A percentile compares a stretch with the other conserved stretches of the same genome.
These are phyloP conservation scores for Cladophialophora immunda DNA, from an alignment of 2,329 filamentous ascomycete species.

Conservation along the genomic window DNA sequence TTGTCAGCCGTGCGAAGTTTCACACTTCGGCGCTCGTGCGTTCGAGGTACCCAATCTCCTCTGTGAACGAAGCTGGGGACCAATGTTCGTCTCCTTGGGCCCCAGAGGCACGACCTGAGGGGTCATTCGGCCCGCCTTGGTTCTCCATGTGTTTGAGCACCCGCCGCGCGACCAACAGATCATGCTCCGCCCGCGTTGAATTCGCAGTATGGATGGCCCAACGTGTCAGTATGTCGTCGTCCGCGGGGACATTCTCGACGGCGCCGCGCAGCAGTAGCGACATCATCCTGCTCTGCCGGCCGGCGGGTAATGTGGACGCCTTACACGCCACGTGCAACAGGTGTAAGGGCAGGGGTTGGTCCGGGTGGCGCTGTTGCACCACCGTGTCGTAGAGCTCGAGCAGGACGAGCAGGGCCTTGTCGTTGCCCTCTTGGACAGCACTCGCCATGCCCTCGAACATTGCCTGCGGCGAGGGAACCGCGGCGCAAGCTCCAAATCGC, in stretches of 20 bases:
- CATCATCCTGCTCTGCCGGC: conserved; percentile 17
- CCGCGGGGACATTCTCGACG: conserved; percentile 27
- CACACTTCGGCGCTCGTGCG: neutral
- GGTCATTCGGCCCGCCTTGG: neutral
- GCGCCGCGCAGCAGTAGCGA: conserved; percentile 32
- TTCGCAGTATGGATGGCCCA: conserved; percentile 30
- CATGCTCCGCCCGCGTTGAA: neutral
- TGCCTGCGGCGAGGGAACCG: conserved; percentile 44
- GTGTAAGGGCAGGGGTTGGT: conserved; percentile 29
- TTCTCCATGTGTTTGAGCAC: neutral
- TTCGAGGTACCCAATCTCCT: conserved; percentile 22
- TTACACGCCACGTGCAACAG: conserved; percentile 36
- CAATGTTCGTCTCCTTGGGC: neutral
- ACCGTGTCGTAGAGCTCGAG: conserved; percentile 50
- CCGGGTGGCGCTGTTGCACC: neutral
- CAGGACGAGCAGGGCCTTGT: conserved; percentile 45
- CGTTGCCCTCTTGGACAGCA: conserved; percentile 49
- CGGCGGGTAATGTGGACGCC: neutral
- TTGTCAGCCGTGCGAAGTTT: neutral
- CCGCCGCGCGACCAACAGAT: neutral
- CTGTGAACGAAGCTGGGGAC: neutral
- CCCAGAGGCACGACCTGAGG: neutral
- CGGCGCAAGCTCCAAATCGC: conserved; percentile 37
- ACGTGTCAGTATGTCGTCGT: conserved; percentile 34
- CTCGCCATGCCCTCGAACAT: conserved; percentile 52